Conservation (phyloP, 2,329 filamentous ascomycete genomes). For the Alternaria arbusti region DNA sequence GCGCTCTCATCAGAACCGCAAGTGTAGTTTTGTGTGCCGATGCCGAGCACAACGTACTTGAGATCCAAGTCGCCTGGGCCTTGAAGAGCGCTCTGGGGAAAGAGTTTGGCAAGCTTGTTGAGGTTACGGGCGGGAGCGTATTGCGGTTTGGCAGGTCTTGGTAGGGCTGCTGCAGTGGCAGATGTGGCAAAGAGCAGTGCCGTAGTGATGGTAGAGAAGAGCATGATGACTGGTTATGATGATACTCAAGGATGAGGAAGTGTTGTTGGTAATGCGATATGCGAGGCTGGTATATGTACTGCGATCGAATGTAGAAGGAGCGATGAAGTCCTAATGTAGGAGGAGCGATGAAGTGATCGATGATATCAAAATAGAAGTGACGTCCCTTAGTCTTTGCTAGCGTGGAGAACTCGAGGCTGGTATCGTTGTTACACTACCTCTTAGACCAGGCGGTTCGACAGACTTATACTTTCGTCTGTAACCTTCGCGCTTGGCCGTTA, state of each 20-base stretch:
- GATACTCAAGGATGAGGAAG: neutral
- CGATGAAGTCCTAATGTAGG: neutral
- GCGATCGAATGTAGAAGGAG: neutral
- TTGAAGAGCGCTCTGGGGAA: constrained; percentile 41
- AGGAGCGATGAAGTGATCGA: neutral
- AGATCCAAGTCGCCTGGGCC: constrained; percentile 40
- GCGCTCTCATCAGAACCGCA: constrained; percentile 44
- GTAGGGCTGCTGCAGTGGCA: constrained; percentile 22
- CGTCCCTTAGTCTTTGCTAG: neutral
- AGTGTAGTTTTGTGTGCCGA: constrained; percentile 62
- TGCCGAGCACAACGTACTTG: constrained; percentile 56
- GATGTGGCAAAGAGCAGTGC: constrained; percentile 29
- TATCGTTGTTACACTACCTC: constrained; percentile 21
- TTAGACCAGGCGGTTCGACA: constrained; percentile 25
- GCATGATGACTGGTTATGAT: constrained; percentile 29
- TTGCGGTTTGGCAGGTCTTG: constrained; percentile 14
- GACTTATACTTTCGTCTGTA: constrained; percentile 37
- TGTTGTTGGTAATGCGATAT: neutral
- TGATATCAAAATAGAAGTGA: neutral
- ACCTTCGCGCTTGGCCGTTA: constrained; percentile 34
- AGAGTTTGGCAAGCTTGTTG: constrained; percentile 30
- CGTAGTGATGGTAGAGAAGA: constrained; percentile 32
- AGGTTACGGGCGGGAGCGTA: constrained; percentile 29
- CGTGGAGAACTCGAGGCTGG: constrained; percentile 22
- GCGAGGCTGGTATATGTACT: neutral